Percentiles rank a stretch among this genome's conserved stretches.
phyloP scores from a whole-genome alignment of 2,329 filamentous ascomycete genomes.

The Meredithiella fracta region DNA sequence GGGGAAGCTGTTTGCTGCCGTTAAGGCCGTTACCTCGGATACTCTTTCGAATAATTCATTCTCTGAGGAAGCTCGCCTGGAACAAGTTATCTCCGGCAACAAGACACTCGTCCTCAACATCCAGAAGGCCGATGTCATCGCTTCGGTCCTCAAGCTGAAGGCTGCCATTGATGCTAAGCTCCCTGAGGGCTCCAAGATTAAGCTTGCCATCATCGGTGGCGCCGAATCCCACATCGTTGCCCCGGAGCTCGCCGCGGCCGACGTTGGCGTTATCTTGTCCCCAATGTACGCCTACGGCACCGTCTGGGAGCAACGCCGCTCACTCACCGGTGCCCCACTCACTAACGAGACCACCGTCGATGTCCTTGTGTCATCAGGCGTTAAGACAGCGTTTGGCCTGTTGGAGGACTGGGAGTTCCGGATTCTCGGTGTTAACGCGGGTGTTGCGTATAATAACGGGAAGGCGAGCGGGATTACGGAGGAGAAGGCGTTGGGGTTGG shows the following conservation, averaged over 20 bases:
- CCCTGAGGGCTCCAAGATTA: conserved; percentile 22
- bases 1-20: conserved; percentile 32
- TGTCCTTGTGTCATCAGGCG: conserved; percentile 39
- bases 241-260: conserved; percentile 36
- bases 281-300: conserved; percentile 39
- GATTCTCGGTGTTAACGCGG: conserved; percentile 43
- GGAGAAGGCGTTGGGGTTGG: conserved; percentile 38
- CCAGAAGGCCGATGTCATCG: conserved; percentile 47
- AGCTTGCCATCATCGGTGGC: conserved; percentile 43
- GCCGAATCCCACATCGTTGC: conserved; percentile 47
- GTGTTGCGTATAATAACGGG: conserved; percentile 41
- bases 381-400: conserved; percentile 39
- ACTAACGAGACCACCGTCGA: conserved; percentile 49
- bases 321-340: conserved; percentile 46
- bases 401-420: conserved; percentile 46
- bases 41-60: conserved; percentile 25
- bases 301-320: conserved; percentile 45
- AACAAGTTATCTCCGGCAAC: conserved; percentile 36
- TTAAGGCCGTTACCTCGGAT: conserved; percentile 17
- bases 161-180: conserved; percentile 30
- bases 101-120: conserved; percentile 40
- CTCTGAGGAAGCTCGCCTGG: conserved; percentile 34
- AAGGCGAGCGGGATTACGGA: conserved; percentile 32
- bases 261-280: conserved; percentile 42
- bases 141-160: conserved; percentile 42